Conservation (phyloP, 352 stramenopile species). For the Peronosclerospora sorghi region DNA sequence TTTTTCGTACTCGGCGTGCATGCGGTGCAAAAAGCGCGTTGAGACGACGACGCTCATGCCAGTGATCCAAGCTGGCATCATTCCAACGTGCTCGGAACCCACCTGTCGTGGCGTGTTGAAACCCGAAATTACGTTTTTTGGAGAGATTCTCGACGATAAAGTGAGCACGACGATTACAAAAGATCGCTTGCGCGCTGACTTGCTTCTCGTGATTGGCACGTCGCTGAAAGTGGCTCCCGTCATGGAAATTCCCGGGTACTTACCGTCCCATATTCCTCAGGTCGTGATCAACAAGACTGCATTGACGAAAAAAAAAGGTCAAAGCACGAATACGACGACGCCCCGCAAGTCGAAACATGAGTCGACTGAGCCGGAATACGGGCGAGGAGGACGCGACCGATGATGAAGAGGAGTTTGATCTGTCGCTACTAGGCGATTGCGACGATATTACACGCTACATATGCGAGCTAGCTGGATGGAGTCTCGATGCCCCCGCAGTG, state of each 20-base stretch:
- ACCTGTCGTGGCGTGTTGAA: conserved; percentile 92
- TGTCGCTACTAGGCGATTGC: conserved; percentile 73
- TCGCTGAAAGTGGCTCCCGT: conserved; percentile 94
- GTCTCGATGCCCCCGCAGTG: conserved; percentile 7
- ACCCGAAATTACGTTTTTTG: conserved; percentile 97
- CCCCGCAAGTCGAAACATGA: conserved; percentile 9
- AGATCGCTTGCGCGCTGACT: conserved; percentile 77
- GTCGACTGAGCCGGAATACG: conserved; percentile 9
- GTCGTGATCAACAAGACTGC: conserved; percentile 86
- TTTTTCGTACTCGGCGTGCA: conserved; percentile 86
- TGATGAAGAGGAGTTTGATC: conserved; percentile 58
- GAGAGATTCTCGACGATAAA: conserved; percentile 83
- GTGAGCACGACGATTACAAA: conserved; percentile 79
- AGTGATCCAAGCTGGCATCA: conserved; percentile 67
- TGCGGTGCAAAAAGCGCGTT: conserved; percentile 68
- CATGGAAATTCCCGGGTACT: conserved; percentile 81
- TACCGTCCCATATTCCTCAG: conserved; percentile 69
- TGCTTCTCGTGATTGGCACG: conserved; percentile 97
- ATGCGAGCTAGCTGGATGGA: conserved; percentile 45
- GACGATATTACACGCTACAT: conserved; percentile 67
- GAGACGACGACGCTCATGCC: conserved; percentile 40
- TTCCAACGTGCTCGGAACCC: conserved; percentile 45
- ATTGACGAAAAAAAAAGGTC: conserved; percentile 72
- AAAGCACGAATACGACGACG: conserved; percentile 31
- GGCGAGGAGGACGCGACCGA: conserved; percentile 5